Base-by-base conservation (phyloP, 495 filamentous ascomycete genomes). In the Hypoxylon lienhwacheense region DNA sequence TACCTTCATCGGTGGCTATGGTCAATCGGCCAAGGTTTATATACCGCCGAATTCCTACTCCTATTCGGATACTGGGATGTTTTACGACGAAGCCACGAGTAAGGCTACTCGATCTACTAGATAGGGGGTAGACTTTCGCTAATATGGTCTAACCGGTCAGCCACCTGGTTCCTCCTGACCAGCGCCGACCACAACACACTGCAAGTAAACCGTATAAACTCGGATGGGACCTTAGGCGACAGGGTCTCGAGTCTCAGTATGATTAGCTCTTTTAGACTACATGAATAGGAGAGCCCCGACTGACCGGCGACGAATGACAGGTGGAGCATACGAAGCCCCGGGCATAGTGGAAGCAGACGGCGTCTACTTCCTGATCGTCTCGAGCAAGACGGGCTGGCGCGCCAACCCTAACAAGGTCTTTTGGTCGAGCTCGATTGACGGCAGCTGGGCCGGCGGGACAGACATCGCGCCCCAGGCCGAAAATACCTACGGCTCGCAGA, bases 61-160 rank as follows among this genome's bases (percentile, higher is more conserved):
- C 5, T 77, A 75, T 50, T 73, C 71, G 10, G 75, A 77, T 42
- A 74, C 70, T 2, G 75, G 75, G 2, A 76, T 77, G 68, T 76
- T 75, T 35, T 47, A 65, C 11, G 75, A 77, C 34, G 64, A 70
- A n/a, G 68, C 51, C 51, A 49, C 61, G 6, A 49, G 63, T 66
- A 32, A 47, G n/a, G 11, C 5, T 24, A 40, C 5, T 2, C 12
- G 14, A 5, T 12, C 11, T 11, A 52, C 37, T 3, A 41, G 10
- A 2, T 25, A 1, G 26, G 3, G 33, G 17, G 22, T 17, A 14
- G 3, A n/a, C 8, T 10, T 22, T 53, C 12, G 36, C 53, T 55
- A 17, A 61, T 5, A 25, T n/a, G 11, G 33, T 10, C 5, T 7
- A 19, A 46, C n/a, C 34, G 10, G 14, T 15, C 33, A 71, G 68